A percentile compares a stretch with the other conserved stretches of the same genome.
Conservation (phyloP, 345 rosid genomes). For the Salix udensis region DNA sequence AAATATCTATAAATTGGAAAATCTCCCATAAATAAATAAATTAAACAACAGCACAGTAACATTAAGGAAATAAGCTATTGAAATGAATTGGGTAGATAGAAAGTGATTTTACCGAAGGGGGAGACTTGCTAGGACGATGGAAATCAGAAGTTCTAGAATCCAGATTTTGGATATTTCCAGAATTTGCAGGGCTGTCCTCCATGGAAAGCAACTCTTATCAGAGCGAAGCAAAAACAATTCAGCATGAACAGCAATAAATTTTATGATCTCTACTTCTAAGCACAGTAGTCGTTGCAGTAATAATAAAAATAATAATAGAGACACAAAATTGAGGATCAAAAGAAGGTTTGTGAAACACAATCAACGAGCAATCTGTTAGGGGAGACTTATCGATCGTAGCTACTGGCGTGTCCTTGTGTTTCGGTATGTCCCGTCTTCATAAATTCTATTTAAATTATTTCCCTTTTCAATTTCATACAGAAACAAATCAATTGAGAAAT, state of each 20-base stretch:
- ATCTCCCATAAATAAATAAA: not conserved
- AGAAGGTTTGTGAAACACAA: not conserved
- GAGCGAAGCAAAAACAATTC: not conserved
- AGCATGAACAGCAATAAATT: not conserved
- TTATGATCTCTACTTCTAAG: not conserved
- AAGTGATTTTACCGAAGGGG: not conserved
- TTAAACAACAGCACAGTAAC: not conserved
- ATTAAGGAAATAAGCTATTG: not conserved
- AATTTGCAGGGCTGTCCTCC: slow-evolving; percentile 24
- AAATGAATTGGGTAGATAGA: not conserved
- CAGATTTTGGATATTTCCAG: not conserved
- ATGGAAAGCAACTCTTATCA: slow-evolving; percentile 6
- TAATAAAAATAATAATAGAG: not conserved
- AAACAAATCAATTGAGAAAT: too few species aligned
- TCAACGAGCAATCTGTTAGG: not conserved
- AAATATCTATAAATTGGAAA: not conserved
- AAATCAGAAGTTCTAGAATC: slow-evolving; percentile 27
- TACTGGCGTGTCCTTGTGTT: not conserved
- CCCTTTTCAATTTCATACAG: too few species aligned
- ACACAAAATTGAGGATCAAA: not conserved
- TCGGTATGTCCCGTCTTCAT: not conserved
- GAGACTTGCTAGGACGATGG: not conserved
- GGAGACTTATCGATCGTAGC: not conserved
- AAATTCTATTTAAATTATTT: too few species aligned
- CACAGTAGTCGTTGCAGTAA: too few species aligned